Percentiles rank a stretch among this genome's conserved stretches.
Conservation (phyloP, 331 rosid genomes). For the Quercus lobata region DNA sequence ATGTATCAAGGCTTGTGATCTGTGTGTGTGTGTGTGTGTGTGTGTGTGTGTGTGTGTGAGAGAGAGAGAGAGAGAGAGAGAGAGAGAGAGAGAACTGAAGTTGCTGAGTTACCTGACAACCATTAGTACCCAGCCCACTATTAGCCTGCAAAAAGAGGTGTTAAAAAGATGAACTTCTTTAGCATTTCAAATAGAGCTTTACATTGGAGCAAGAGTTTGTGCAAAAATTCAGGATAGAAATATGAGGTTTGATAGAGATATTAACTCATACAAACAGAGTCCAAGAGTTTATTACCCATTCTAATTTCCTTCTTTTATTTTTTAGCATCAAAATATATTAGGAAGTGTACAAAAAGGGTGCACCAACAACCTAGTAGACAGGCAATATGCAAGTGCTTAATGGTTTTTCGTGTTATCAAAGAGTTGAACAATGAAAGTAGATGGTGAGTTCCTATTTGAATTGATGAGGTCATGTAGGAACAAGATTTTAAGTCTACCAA, state of each 20-base stretch:
- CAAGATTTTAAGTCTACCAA: too few relatives aligned
- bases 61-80: too few relatives aligned
- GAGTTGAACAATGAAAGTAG: too few relatives aligned
- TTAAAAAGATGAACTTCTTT: neutral
- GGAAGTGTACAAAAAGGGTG: too few relatives aligned
- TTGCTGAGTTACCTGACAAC: slow-evolving; percentile 70
- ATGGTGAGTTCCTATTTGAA: too few relatives aligned
- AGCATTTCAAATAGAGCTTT: neutral
- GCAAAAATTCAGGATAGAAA: neutral
- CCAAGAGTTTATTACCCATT: neutral
- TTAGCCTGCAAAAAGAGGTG: slow-evolving; percentile 72
- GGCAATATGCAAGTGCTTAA: neutral
- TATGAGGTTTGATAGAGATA: neutral
- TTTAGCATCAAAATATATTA: too few relatives aligned
- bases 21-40: neutral
- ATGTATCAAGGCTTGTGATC: neutral
- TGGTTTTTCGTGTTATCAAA: too few relatives aligned
- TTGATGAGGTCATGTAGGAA: too few relatives aligned
- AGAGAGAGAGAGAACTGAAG: neutral
- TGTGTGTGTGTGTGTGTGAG: neutral
- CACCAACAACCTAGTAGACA: too few relatives aligned
- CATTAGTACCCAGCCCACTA: slow-evolving; percentile 83
- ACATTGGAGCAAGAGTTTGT: neutral
- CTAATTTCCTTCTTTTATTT: neutral
- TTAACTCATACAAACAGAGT: neutral